Conservation (phyloP, 768 basidiomycete species). For the Lentinula raphanica region DNA sequence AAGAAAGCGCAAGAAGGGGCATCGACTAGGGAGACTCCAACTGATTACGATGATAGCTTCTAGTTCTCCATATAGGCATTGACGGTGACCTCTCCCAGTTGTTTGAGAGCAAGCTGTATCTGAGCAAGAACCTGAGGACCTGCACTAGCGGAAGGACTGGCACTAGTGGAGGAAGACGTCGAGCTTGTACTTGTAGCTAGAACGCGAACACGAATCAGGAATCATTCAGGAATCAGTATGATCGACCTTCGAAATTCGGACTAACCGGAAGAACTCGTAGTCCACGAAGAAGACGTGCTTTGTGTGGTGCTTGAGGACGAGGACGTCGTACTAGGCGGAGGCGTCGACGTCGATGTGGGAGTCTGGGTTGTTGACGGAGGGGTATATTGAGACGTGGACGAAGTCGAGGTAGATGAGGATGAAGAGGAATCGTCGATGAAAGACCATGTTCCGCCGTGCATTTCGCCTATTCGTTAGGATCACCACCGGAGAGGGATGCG, state of each 20-base stretch:
- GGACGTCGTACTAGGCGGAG: slow-evolving; percentile 9
- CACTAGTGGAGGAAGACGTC: neutral
- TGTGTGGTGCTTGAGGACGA: slow-evolving; percentile 5
- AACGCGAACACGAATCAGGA: too few relatives aligned
- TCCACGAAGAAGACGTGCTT: neutral
- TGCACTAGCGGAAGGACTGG: neutral
- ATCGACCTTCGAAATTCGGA: too few relatives aligned
- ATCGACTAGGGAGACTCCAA: too few relatives aligned
- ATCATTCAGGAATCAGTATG: too few relatives aligned
- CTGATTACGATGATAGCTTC: too few relatives aligned
- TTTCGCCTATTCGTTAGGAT: slow-evolving; percentile 22
- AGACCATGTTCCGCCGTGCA: slow-evolving; percentile 34
- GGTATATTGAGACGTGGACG: slow-evolving; percentile 6
- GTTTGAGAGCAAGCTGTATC: neutral
- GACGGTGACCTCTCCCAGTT: neutral
- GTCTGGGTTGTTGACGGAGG: slow-evolving; percentile 1
- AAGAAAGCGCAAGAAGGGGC: too few relatives aligned
- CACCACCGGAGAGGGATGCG: slow-evolving; percentile 27
- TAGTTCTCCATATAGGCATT: neutral
- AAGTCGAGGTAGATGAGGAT: slow-evolving; percentile 3
- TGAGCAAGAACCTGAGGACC: neutral
- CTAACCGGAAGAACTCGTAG: neutral
- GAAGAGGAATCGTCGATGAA: slow-evolving; percentile 20
- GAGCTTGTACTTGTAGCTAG: neutral
- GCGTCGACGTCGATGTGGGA: neutral